phyloP scores from a whole-genome alignment of 352 stramenopile species.

The Phytophthora ohioensis region DNA sequence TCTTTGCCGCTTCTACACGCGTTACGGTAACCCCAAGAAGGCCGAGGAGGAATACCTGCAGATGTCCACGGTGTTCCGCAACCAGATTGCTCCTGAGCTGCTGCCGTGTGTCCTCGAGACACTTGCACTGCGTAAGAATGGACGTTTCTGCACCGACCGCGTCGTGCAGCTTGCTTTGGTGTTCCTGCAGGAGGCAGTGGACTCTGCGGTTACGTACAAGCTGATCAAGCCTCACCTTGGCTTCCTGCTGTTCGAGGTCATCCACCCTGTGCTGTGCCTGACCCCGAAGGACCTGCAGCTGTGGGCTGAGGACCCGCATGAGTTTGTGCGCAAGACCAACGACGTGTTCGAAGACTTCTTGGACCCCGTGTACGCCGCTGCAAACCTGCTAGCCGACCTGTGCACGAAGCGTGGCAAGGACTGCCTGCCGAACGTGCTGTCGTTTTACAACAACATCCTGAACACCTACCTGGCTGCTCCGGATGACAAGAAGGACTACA shows the following conservation, averaged over 20 bases:
- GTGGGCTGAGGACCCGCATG: slow-evolving; percentile 97
- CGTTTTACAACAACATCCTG: slow-evolving; percentile 94
- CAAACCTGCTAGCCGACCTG: slow-evolving; percentile 94
- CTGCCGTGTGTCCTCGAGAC: slow-evolving; percentile 90
- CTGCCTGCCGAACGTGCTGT: slow-evolving; percentile 93
- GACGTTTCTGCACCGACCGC: slow-evolving; percentile 96
- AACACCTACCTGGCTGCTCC: slow-evolving; percentile 84
- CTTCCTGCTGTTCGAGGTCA: slow-evolving; percentile 97
- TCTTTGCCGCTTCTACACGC: slow-evolving; percentile 96
- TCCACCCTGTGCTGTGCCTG: slow-evolving; percentile 96
- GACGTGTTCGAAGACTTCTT: slow-evolving; percentile 98
- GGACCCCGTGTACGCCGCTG: slow-evolving; percentile 94
- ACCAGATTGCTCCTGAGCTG: slow-evolving; percentile 91
- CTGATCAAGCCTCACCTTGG: slow-evolving; percentile 97
- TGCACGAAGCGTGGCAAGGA: slow-evolving; percentile 97
- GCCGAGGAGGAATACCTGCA: slow-evolving; percentile 89
- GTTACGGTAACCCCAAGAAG: slow-evolving; percentile 97
- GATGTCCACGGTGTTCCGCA: slow-evolving; percentile 95
- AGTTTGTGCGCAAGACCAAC: slow-evolving; percentile 98
- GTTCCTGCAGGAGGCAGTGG: slow-evolving; percentile 94
- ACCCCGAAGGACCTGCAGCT: slow-evolving; percentile 94
- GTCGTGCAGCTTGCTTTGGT: slow-evolving; percentile 95
- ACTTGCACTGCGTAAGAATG: slow-evolving; percentile 92
- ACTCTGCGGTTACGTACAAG: slow-evolving; percentile 97
- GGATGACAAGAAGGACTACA: slow-evolving; percentile 91